Base-by-base conservation (phyloP, 768 basidiomycete genomes). In the Xerocomellus chrysenteron region DNA sequence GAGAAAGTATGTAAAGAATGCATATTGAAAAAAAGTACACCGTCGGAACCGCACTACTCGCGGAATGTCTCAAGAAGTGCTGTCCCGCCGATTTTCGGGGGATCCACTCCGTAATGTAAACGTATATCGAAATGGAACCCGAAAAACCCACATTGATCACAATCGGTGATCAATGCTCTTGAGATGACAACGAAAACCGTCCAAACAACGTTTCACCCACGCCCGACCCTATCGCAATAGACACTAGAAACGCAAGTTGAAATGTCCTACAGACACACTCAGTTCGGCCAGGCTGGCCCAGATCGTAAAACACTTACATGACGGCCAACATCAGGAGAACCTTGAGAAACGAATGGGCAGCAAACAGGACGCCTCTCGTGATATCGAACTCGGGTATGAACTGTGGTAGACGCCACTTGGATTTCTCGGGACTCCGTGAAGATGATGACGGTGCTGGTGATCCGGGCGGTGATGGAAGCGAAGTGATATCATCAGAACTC, bases 321-420 rank as follows among this genome's bases (percentile, higher is more conserved):
- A 88, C 76, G 1, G 78, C 77, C 53, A 92, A 71, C 93, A 94
- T 94, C 66, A 93, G 80, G 13, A 83, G 69, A 60, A 87, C 83
- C 8, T 73, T 73, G 36, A 95, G 58, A 16, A 78, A 73, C 1
- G 77, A 62, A 50, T 90, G 86, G 5, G 76, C 73, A 9, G 78
- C 75, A 54, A 84, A 81, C 37, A 92, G 52, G 21, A 83, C 62
- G 0, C 89, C 90, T 24, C 92, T 73, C 0, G 81, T 67, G 33
- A 90, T 61, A 40, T 92, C 90, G 54, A 90, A 78, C 9, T 78
- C 63, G 41, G 76, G 72, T 21, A 85, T 73, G 68, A 92, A 92
- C 0, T 86, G 88, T 0, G 82, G 78, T 0, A 70, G 52, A 63
- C 4, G 4, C 36, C 70, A 72, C 60, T 71, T 60, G n/a, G 57